Evolutionary conservation across 164 flowering plant species (phyloP), one percentile per base, ranked within the genome.

Genomic region (Vitis riparia): DNA sequence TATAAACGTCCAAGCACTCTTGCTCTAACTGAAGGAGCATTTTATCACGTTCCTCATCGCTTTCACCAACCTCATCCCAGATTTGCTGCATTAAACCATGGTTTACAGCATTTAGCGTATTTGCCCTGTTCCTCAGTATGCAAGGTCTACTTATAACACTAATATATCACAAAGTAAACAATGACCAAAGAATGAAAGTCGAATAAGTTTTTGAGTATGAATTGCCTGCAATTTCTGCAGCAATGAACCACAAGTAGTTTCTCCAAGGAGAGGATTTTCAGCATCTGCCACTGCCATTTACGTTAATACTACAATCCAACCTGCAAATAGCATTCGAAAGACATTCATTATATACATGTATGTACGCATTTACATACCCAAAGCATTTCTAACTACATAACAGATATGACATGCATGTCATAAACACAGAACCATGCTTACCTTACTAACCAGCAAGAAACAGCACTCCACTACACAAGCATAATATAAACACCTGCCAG

Each of bases 1-100:
- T 93, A 80, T 95, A 95, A 15, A 95, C 99, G 77, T 93, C 98
- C 79, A 95, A 84, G 79, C 99, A 95, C 63, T 95, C 99, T 66
- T 87, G 93, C 79, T 92, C 99, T 66, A 94, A 70, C 75, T 92
- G 97, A 81, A 92, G 91, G 64, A 95, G 89, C 97, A 93, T 88
- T 73, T 84, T 91, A 73, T 95, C 98, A 44, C 97, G 74, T 66
- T 91, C 97, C 66, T 84, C 97, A 71, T 95, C 97, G 71, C 72
- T 88, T 77, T 91, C 98, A 66, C 99, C 99, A 73, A 95, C 97
- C 68, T 95, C 99, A 81, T 93, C 94, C 99, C 99, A 95, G 63
- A 95, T 93, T 87, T 86, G 85, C 99, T 93, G 81, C 79, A 84
- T 44, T 44, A 23, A 71, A 55, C 44, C 47, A 37, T 37, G 44